Base-by-base conservation (phyloP, 805 yeast genomes). In the Ogataea wickerhamii region DNA sequence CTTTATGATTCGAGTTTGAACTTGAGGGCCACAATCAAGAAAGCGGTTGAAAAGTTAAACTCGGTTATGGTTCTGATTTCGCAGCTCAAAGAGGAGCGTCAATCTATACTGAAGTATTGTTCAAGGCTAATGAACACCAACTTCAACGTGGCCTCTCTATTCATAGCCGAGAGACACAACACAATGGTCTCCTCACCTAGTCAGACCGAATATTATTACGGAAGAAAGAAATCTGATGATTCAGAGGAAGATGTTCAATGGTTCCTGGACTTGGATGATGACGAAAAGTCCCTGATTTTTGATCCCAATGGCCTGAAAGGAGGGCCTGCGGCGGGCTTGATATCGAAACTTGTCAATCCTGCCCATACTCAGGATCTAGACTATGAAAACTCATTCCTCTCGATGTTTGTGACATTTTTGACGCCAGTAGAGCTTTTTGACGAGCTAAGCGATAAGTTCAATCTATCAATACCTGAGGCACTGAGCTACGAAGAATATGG, bases 401-500 rank as follows among this genome's bases (percentile, higher is more conserved):
- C 78, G n/a, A 79, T 94, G 0, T 86, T 87, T 60, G 68, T 82
- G 25, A 78, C 89, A 23, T 84, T 88, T 56, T 73, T 82, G 66
- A 70, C 82, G 3, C 73, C 93, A 2, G 60, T 71, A 7, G 83
- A 80, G 36, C 66, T 89, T 25, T 64, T 85, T 29, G 70, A 71
- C 28, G 56, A 74, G 29, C 62, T 87, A 49, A 73, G 84, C 22
- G 71, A 73, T 27, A 68, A 94, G 38, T 91, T 80, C 60, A 72
- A 79, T 38, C 62, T 77, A 12, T 76, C 76, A 45, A 93, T 96
- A 17, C 96, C 96, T 0, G 96, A 86, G 52, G 95, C 94, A 0
- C 63, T 91, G 43, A 77, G 85, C 42, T 85, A 78, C 53, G 94
- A 83, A 44, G 95, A 87, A 52, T 86, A 84, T 57, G 76, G 78